Percentiles rank a stretch among this genome's conserved stretches.
Evolutionary conservation across 129 eudicot genomes (phyloP).

Genomic region (Cynara cardunculus): DNA sequence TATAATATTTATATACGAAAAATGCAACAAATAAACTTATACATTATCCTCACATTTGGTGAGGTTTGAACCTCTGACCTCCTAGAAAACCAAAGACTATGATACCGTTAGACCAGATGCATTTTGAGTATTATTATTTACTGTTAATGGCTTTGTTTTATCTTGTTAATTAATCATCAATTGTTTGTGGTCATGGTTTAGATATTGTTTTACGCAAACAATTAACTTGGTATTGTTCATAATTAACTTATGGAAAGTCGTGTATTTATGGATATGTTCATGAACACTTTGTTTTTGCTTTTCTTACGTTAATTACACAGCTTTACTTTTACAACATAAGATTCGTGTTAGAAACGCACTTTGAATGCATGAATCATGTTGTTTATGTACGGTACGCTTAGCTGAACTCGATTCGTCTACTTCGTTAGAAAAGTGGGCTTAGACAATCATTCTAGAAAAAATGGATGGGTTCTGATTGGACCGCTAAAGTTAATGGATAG

Average conservation of each 20-base stretch:
- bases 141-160: not conserved
- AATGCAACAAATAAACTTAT: no score
- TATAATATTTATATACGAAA: no score
- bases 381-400: not conserved
- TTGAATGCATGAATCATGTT: not conserved
- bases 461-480: not conserved
- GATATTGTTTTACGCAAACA: constrained; percentile 18
- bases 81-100: no score
- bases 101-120: no score
- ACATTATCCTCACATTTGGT: no score
- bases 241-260: constrained; percentile 7
- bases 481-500: not conserved
- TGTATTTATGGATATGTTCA: constrained; percentile 2
- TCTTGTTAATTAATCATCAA: not conserved
- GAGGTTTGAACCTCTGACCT: no score
- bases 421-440: not conserved
- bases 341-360: not conserved
- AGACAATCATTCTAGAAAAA: not conserved
- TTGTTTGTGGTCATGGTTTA: constrained; percentile 4
- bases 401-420: not conserved
- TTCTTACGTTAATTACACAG: not conserved
- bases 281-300: constrained; percentile 6
- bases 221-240: not conserved
- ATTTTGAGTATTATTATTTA: not conserved
- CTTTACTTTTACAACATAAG: not conserved